Evolutionary conservation across 106 monocot species (phyloP).

Genomic region (Allium fistulosum): DNA sequence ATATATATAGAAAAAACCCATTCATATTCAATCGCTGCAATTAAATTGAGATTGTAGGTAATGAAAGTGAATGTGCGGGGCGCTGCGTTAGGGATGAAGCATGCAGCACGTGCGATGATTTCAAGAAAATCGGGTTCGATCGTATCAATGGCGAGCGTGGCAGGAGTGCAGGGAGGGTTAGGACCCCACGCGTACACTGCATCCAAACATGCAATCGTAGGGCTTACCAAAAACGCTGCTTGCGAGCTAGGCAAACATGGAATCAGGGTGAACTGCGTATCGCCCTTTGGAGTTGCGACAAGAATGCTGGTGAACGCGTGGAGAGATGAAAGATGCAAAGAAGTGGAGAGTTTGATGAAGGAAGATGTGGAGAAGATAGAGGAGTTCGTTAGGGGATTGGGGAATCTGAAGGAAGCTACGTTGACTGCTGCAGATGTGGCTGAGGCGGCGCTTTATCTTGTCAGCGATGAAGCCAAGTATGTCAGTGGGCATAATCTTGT

Average conservation of each 20-base stretch:
- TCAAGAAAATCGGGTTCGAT: slow-evolving; percentile 30
- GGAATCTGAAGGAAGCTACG: slow-evolving; percentile 25
- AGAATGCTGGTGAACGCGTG: slow-evolving; percentile 36
- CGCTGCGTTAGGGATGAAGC: slow-evolving; percentile 36
- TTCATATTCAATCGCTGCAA: too few species aligned
- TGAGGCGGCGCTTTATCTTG: slow-evolving; percentile 46
- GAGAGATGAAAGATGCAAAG: slow-evolving; percentile 10
- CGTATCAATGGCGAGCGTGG: slow-evolving; percentile 41
- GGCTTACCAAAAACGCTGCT: slow-evolving; percentile 37
- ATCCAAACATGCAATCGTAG: slow-evolving; percentile 54
- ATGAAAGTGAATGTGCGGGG: slow-evolving; percentile 32
- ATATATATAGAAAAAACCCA: too few species aligned
- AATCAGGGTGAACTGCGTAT: slow-evolving; percentile 47
- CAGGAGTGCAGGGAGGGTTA: slow-evolving; percentile 33
- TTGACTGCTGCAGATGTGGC: slow-evolving; percentile 34
- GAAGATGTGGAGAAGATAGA: slow-evolving; percentile 40
- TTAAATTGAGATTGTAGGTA: too few species aligned
- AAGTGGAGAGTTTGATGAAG: background rate
- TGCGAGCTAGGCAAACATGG: slow-evolving; percentile 42
- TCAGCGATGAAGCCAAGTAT: slow-evolving; percentile 44
- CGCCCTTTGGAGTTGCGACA: slow-evolving; percentile 51
- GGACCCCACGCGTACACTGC: slow-evolving; percentile 49
- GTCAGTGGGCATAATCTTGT: slow-evolving; percentile 61
- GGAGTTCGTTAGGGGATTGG: slow-evolving; percentile 29
- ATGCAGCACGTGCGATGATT: slow-evolving; percentile 36